Evolutionary conservation across 164 flowering plant genomes (phyloP).

Genomic region (Dillenia suffruticosa): DNA sequence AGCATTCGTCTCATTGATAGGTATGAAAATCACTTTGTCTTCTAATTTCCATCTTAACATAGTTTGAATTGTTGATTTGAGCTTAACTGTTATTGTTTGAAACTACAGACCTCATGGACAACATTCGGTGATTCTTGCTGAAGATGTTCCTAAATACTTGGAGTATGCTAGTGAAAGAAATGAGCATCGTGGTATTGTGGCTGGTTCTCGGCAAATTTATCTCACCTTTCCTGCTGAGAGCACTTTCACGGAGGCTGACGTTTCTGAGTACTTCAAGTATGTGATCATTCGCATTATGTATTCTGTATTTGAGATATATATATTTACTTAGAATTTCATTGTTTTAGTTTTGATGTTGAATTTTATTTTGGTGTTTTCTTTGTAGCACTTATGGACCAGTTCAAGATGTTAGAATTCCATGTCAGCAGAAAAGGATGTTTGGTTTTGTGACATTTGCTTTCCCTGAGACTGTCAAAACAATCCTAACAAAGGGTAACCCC

Average conservation of each 20-base stretch:
- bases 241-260: constrained; percentile 85
- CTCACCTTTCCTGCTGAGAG: constrained; percentile 92
- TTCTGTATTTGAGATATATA: background rate
- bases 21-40: constrained; percentile 21
- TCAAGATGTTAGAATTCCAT: constrained; percentile 96
- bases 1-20: constrained; percentile 75
- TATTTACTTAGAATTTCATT: too few relatives aligned
- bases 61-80: too few relatives aligned
- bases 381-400: constrained; percentile 75
- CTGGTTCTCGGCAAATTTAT: constrained; percentile 83
- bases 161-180: constrained; percentile 51
- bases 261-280: constrained; percentile 77
- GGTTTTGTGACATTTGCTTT: constrained; percentile 83
- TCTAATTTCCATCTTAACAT: constrained; percentile 9
- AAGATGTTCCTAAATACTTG: constrained; percentile 63
- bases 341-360: too few relatives aligned
- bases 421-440: constrained; percentile 87
- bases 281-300: background rate
- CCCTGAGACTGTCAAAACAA: constrained; percentile 65
- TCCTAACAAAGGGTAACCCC: constrained; percentile 72
- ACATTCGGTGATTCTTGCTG: constrained; percentile 73
- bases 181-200: constrained; percentile 62
- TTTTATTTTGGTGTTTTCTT: background rate
- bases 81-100: constrained; percentile 1
- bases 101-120: constrained; percentile 88